These are phyloP conservation scores for Paspalum vaginatum DNA, from an alignment of 176 grass and related monocot species.

Conservation along the genomic window DNA sequence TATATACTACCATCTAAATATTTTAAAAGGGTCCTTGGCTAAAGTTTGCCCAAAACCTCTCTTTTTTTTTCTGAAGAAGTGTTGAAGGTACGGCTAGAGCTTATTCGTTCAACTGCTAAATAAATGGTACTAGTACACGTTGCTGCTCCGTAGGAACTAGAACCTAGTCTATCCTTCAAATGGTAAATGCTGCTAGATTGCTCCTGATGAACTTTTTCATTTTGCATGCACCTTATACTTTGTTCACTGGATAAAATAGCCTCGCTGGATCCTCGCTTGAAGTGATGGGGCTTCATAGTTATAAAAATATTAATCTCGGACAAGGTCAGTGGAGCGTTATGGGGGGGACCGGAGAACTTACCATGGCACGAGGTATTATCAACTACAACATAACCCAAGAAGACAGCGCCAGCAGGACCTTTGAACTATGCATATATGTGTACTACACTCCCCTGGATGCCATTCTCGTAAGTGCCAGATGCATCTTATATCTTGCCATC, in stretches of 20 bases:
- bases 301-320: no score
- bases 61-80: no score
- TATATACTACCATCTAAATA: no score
- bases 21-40: no score
- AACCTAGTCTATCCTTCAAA: no score
- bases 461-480: not conserved
- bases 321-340: not conserved
- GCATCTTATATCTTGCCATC: not conserved
- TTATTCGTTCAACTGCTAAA: no score
- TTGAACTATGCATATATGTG: not conserved
- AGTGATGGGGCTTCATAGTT: not conserved
- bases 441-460: not conserved
- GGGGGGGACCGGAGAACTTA: not conserved
- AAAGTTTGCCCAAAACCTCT: no score
- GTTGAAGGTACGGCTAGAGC: no score
- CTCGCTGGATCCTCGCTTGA: not conserved
- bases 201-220: not conserved
- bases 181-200: not conserved
- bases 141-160: not conserved
- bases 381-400: not conserved
- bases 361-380: not conserved
- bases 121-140: no score
- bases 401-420: not conserved
- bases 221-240: not conserved
- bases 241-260: not conserved